Evolutionary conservation across 2,329 filamentous ascomycete genomes (phyloP), one percentile per base, ranked within the genome.

Genomic region (Fusarium devonianum): DNA sequence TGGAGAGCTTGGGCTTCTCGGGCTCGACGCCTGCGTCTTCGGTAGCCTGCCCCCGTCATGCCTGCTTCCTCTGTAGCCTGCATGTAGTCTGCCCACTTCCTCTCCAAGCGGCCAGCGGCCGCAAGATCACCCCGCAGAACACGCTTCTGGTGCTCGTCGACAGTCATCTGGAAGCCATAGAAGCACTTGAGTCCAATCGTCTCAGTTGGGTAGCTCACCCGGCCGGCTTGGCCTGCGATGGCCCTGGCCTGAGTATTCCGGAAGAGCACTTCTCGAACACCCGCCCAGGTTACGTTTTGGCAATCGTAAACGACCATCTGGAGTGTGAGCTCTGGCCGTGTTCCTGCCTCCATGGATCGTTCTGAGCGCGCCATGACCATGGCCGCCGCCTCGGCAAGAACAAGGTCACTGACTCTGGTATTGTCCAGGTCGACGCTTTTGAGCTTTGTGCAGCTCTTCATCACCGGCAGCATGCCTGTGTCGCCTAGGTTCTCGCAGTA

Each of bases 11-110:
- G 87, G 5, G 92, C 91, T 69, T 96, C 90, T 35, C 92, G 81
- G 2, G 90, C 90, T 50, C 92, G 80, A 38, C 92, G 81, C 56
- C 92, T 79, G 49, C 92, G 78, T 42, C 92, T 78, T 43, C 92
- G 79, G 3, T 81, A 77, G 5, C 88, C 85, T 1, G 80, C 81
- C 2, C 87, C 90, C 2, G 75, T 78, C 3, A 82, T 82, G 3
- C 87, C 89, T 0, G 89, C 90, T 69, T 97, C 93, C 70, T 96
- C 91, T 39, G 84, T 89, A 12, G 90, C 86, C 74, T 95, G 90
- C 92, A 97, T 97, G 70, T 91, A 96, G 44, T 95, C 89, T 0
- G 88, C 88, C 93, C 93, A 97, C 69, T 93, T 95, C 57, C 86
- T 81, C 76, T 96, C 92, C 14, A 97, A 78, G n/a, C 90, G 79